Base-by-base conservation (phyloP, 1,139 yeast genomes). In the Suhomyces choctaworum region DNA sequence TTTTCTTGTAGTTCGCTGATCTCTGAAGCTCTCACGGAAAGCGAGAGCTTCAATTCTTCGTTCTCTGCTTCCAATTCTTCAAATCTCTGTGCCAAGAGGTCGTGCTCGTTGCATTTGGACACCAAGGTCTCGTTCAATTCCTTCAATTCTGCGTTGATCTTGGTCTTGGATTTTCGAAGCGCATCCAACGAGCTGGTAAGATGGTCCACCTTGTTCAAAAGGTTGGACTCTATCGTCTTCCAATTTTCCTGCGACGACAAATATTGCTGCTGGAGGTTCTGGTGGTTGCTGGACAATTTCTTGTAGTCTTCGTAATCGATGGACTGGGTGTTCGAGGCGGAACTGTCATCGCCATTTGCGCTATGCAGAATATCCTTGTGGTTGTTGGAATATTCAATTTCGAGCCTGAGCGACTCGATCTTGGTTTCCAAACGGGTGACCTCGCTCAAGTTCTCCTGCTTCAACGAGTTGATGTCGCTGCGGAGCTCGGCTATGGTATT, bases 241-340 rank as follows among this genome's bases (percentile, higher is more conserved):
- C 89, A 83, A 50, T 77, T 80, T 37, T 76, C 80, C 34, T 76
- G 76, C 0, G 89, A 83, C 15, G 79, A 71, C 6, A 80, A 66
- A 51, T 81, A 82, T 49, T 82, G 89, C 8, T 76, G 67, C 49
- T 83, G 90, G 16, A 85, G 54, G 11, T 71, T 66, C 36, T 79
- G 84, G 42, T 67, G 73, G 11, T 60, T 52, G 14, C 57, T 60
- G 4, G 64, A 58, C 16, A 67, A 48, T 40, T 77, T 69, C 32
- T 73, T 54, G 37, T 64, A 75, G 19, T 63, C 73, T 3, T 52
- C 56, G 34, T 56, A 54, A 31, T 61, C 61, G n/a, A 48, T 43
- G 14, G 39, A 50, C 45, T 29, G 32, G n/a, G n/a, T n/a, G 5
- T 33, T 37, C 3, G 43, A 36, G 11, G 44, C 40, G 25, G 46